Conservation (phyloP, 371 early-diverging fungal genomes). For the Cokeromyces recurvatus region DNA sequence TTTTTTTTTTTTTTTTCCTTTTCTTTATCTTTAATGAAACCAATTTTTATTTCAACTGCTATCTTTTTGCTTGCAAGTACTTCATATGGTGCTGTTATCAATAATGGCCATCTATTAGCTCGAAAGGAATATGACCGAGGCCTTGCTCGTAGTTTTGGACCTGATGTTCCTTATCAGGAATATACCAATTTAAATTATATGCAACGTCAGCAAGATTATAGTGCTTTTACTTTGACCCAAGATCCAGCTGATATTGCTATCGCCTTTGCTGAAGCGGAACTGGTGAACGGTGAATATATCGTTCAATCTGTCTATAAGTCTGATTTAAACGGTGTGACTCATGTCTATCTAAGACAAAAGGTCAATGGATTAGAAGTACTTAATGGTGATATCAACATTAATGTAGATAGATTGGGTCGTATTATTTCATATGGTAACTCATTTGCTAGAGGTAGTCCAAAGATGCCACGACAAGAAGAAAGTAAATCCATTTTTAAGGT, state of each 20-base stretch:
- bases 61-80: too few species aligned
- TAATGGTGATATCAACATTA: conserved; percentile 82
- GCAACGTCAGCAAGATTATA: conserved; percentile 10
- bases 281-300: conserved; percentile 42
- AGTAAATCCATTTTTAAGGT: too few species aligned
- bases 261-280: conserved; percentile 39
- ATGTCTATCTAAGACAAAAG: conserved; percentile 75
- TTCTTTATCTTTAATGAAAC: neutral
- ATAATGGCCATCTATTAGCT: conserved; percentile 9
- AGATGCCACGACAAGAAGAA: neutral
- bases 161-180: conserved; percentile 24
- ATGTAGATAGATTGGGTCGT: conserved; percentile 65
- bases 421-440: conserved; percentile 74
- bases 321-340: conserved; percentile 74
- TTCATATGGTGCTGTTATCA: conserved; percentile 11
- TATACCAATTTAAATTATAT: conserved; percentile 10
- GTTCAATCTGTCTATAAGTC: conserved; percentile 63
- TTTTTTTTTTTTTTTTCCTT: neutral
- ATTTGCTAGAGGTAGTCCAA: conserved; percentile 37
- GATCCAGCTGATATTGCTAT: conserved; percentile 35
- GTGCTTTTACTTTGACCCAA: conserved; percentile 9
- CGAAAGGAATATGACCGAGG: conserved; percentile 18
- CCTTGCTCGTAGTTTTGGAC: conserved; percentile 31
- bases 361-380: conserved; percentile 71
- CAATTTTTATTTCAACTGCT: neutral